A percentile compares a stretch with the other conserved stretches of the same genome.
phyloP scores from a whole-genome alignment of 164 flowering plant species.

The Dillenia suffruticosa region DNA sequence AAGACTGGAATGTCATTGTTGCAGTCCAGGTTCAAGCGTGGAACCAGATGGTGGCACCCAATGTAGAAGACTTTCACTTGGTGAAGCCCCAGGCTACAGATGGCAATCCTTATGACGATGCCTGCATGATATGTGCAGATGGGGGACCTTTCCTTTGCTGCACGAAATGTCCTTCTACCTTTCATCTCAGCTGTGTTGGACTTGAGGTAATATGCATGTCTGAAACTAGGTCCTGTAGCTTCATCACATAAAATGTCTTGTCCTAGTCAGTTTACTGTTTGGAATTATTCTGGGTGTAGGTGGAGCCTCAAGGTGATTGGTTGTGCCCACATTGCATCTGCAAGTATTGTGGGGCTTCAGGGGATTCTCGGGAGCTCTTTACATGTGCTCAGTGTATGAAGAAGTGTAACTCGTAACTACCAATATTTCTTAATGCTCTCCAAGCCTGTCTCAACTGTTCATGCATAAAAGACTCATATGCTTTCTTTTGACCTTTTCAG shows the following conservation, averaged over 20 bases:
- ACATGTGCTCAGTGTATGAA: conserved; percentile 19
- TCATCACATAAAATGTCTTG: too few species aligned
- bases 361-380: not conserved
- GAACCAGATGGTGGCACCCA: not conserved
- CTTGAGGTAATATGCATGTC: not conserved
- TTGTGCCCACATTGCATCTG: conserved; percentile 28
- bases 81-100: not conserved
- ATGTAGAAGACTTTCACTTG: not conserved
- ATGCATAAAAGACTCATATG: not conserved
- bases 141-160: conserved; percentile 39
- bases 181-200: conserved; percentile 20
- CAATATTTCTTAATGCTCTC: not conserved
- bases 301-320: conserved; percentile 21
- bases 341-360: conserved; percentile 15
- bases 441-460: too few species aligned
- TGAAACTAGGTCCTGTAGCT: not conserved
- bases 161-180: conserved; percentile 24
- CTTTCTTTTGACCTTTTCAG: conserved; percentile 3
- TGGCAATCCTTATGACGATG: conserved; percentile 23
- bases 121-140: conserved; percentile 35
- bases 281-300: conserved; percentile 12
- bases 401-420: conserved; percentile 23
- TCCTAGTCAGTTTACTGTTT: not conserved
- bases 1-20: conserved; percentile 2
- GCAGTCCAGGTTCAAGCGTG: conserved; percentile 14